A percentile compares a stretch with the other conserved stretches of the same genome.
These are phyloP conservation scores for Phytophthora colocasiae DNA, from an alignment of 352 stramenopile species.

Conservation along the genomic window DNA sequence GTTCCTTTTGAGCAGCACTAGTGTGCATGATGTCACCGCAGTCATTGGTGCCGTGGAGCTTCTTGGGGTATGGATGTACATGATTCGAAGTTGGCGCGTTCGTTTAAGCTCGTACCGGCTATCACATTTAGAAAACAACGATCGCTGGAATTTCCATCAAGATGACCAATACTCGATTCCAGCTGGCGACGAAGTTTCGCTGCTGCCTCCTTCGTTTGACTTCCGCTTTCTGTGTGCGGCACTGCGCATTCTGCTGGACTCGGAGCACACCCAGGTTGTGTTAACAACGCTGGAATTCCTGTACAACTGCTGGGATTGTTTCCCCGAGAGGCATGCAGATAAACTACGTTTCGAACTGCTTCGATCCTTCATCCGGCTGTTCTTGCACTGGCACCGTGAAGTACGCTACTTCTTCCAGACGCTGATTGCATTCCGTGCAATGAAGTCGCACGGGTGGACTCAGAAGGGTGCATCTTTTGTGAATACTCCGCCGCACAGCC, in stretches of 20 bases:
- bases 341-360: conserved; percentile 87
- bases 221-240: conserved; percentile 87
- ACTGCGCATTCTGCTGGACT: conserved; percentile 81
- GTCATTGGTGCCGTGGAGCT: conserved; percentile 89
- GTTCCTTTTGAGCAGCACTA: conserved; percentile 88
- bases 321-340: conserved; percentile 87
- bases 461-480: conserved; percentile 87
- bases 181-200: conserved; percentile 83
- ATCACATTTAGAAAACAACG: conserved; percentile 90
- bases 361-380: conserved; percentile 79
- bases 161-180: conserved; percentile 91
- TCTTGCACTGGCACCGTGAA: conserved; percentile 90
- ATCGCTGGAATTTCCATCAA: conserved; percentile 92
- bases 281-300: conserved; percentile 89
- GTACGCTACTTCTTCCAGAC: conserved; percentile 90
- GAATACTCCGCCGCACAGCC: conserved; percentile 86
- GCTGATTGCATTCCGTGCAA: conserved; percentile 83
- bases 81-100: conserved; percentile 92
- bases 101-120: conserved; percentile 86
- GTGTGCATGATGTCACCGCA: conserved; percentile 86
- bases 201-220: conserved; percentile 88
- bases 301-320: conserved; percentile 92
- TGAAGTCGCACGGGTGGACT: conserved; percentile 89
- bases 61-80: conserved; percentile 92
- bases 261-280: conserved; percentile 88